Evolutionary conservation across 2,329 filamentous ascomycete species (phyloP), one percentile per base, ranked within the genome.

Genomic region (Pseudocercospora vitis): DNA sequence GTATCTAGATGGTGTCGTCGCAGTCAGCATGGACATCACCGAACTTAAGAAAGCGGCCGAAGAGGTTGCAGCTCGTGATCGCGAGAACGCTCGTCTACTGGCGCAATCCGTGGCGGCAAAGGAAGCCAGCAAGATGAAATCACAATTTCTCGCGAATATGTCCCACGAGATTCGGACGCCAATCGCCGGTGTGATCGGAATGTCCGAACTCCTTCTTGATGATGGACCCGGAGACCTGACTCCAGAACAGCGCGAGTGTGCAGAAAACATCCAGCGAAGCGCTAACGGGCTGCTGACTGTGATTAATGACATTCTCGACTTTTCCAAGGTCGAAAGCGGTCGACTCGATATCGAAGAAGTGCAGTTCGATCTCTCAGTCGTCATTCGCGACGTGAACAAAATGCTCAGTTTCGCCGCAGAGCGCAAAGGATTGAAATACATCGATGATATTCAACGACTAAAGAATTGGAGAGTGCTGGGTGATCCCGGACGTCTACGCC

Each of bases 221-320:
- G 87, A 84, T 65, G 72, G 81, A 12, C 61, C 61, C 12, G 61
- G 59, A 7, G 58, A 64, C 16, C 71, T 91, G 19, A 78, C 84
- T 49, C 76, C 80, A n/a, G 87, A 91, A 61, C 86, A 90, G 64
- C 78, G 80, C 53, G 87, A 91, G 52, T 88, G 84, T 57, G 85
- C 87, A 2, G 86, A 89, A 60, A 90, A 89, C 57, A 89, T 92
- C 5, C 85, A 89, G 63, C 80, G 86, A 48, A 91, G 87, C 4
- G 88, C 87, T 0, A 91, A 92, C 59, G 89, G 88, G 1, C 74
- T 95, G 2, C 76, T 95, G 16, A 92, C 89, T 0, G 87, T 95
- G 33, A 95, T 95, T 71, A 95, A 95, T 65, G 90, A 95, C 64
- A 95, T 95, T 51, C 76, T 95, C 1, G 90, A 95, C 70, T 91